These are phyloP conservation scores for Entomortierella parvispora DNA, from an alignment of 192 early-diverging fungal species.

Conservation along the genomic window DNA sequence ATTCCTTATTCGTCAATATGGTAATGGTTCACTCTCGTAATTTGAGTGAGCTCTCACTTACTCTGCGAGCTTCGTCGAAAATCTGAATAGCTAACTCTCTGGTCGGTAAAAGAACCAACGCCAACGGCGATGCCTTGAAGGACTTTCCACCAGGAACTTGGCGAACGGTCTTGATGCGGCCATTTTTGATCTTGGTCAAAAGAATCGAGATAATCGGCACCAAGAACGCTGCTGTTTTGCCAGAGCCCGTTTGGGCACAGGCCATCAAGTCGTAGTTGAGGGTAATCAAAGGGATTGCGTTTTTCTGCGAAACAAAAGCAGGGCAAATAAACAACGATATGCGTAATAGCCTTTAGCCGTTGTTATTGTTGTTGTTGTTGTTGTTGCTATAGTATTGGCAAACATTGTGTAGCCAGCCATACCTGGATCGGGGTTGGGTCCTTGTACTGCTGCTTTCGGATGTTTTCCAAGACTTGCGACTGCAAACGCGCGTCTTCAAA, in stretches of 20 bases:
- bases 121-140: constrained; percentile 66
- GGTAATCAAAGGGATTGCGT: constrained; percentile 69
- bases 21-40: too few relatives aligned
- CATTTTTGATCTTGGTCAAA: constrained; percentile 56
- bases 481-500: constrained; percentile 76
- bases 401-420: neutral
- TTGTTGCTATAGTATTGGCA: neutral
- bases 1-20: too few relatives aligned
- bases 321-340: neutral
- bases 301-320: constrained; percentile 50
- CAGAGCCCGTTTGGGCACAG: constrained; percentile 82
- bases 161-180: constrained; percentile 24
- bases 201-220: constrained; percentile 78
- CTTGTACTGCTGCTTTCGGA: constrained; percentile 69
- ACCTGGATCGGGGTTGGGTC: constrained; percentile 83
- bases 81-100: constrained; percentile 87
- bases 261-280: constrained; percentile 82
- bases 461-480: constrained; percentile 72
- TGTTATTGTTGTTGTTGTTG: neutral
- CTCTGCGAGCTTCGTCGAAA: constrained; percentile 78
- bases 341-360: neutral
- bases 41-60: too few relatives aligned
- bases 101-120: constrained; percentile 85
- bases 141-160: constrained; percentile 41
- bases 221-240: constrained; percentile 88